Conservation (phyloP, 306 rosid species). For the Inga oerstediana region DNA sequence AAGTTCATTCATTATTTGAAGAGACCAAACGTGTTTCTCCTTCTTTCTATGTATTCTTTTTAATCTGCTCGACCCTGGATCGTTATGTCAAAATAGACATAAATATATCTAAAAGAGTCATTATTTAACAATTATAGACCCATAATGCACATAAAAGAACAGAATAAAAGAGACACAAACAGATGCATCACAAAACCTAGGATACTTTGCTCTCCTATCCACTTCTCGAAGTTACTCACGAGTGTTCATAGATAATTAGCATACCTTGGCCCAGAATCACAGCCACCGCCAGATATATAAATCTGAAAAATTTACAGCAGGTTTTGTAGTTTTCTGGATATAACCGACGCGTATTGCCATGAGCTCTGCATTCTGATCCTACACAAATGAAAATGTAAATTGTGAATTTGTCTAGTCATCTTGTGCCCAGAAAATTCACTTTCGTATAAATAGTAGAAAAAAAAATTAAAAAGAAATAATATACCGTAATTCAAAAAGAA, state of each 20-base stretch:
- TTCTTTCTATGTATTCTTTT: slow-evolving; percentile 16
- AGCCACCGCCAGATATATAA: not conserved
- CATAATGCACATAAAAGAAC: not conserved
- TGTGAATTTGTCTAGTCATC: not conserved
- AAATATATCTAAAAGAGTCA: not conserved
- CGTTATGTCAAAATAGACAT: not conserved
- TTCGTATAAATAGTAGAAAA: not conserved
- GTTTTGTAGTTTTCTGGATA: slow-evolving; percentile 28
- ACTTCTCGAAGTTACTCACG: not conserved
- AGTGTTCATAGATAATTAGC: not conserved
- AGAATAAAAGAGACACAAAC: not conserved
- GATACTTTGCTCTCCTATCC: not conserved
- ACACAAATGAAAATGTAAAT: not conserved
- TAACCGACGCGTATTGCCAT: not conserved
- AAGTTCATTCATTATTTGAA: slow-evolving; percentile 32
- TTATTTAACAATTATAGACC: not conserved
- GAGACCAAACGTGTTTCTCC: slow-evolving; percentile 33
- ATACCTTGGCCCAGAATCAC: slow-evolving; percentile 36
- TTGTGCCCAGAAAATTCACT: not conserved
- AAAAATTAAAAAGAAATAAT: not conserved
- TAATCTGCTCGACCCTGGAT: slow-evolving; percentile 10
- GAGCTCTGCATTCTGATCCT: not conserved
- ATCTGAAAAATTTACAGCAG: slow-evolving; percentile 4
- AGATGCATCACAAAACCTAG: not conserved
- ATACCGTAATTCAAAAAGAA: no score